A percentile compares a stretch with the other conserved stretches of the same genome.
Evolutionary conservation across 2,329 filamentous ascomycete genomes (phyloP).

Genomic region (Acrocalymma vagum): DNA sequence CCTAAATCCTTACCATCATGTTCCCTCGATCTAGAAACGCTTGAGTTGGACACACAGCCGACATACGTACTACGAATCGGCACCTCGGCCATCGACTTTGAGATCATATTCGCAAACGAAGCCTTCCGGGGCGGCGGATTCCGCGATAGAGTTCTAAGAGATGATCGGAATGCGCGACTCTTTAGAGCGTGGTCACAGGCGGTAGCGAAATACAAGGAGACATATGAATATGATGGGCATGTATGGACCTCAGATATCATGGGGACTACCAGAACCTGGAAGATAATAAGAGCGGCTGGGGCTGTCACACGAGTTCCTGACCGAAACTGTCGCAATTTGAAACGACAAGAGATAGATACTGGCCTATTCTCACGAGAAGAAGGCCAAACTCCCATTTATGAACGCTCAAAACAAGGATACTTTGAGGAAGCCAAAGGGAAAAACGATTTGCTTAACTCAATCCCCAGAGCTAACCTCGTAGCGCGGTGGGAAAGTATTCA

Average conservation of each 20-base stretch:
- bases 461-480: constrained; percentile 22
- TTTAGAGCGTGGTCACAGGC: constrained; percentile 40
- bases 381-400: constrained; percentile 6
- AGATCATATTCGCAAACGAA: constrained; percentile 31
- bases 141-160: constrained; percentile 11
- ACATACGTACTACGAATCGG: constrained; percentile 31
- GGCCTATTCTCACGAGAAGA: not conserved
- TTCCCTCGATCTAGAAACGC: constrained; percentile 27
- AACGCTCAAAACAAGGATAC: constrained; percentile 15
- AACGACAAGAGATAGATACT: constrained; percentile 1
- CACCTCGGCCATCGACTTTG: constrained; percentile 18
- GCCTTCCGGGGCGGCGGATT: constrained; percentile 23
- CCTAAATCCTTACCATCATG: too few relatives aligned
- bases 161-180: constrained; percentile 21
- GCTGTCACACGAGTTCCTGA: not conserved
- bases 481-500: constrained; percentile 37
- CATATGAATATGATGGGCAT: constrained; percentile 21
- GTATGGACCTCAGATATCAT: constrained; percentile 28
- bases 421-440: constrained; percentile 12
- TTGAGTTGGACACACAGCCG: constrained; percentile 31
- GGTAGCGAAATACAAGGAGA: constrained; percentile 15
- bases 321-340: not conserved
- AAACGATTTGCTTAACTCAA: constrained; percentile 1
- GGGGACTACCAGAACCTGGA: constrained; percentile 22
- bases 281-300: constrained; percentile 22